Evolutionary conservation across 2,329 filamentous ascomycete genomes (phyloP), one percentile per base, ranked within the genome.

Genomic region (Ceratocystis diversiconidia): DNA sequence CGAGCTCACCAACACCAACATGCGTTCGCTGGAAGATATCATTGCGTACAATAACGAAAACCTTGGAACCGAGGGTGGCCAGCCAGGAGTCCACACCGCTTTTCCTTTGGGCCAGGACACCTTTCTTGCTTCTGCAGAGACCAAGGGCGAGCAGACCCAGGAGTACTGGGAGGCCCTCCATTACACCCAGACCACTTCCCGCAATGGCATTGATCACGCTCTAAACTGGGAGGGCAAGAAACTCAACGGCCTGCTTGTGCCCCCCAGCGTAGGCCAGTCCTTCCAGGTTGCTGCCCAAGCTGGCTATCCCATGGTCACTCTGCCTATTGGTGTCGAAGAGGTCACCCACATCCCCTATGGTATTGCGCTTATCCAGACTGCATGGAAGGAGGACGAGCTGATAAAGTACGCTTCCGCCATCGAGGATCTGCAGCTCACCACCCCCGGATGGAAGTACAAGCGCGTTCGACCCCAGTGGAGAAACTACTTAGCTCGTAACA

Each of bases 281-380:
- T 84, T 84, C 68, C 84, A 89, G 73, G 81, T 89, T 67, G 85
- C 86, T 0, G 88, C 88, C 0, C 86, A 90, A 74, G 88, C 88
- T 5, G 87, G 87, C 0, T 91, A 90, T 71, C 88, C 87, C 0
- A 79, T 88, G 71, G 78, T 90, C 62, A 89, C 87, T 0, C 72
- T 91, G 0, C 88, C 88, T 0, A 84, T 80, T 0, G 85, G 85
- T 0, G 75, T 83, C 5, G 77, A 81, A 69, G 74, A 72, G 12
- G 80, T 79, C 3, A 66, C 63, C 22, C 59, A 64, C 22, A 68
- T 69, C 19, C 61, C 63, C 6, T 76, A 74, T 1, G 82, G 82
- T 5, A 72, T 87, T 32, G 82, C 77, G 0, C 75, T 87, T 73
- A 74, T 78, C 72, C 76, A 83, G 63, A 86, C 83, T 1, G 85